Conservation (phyloP, 1,139 yeast species). For the Protomyces gravidus region DNA sequence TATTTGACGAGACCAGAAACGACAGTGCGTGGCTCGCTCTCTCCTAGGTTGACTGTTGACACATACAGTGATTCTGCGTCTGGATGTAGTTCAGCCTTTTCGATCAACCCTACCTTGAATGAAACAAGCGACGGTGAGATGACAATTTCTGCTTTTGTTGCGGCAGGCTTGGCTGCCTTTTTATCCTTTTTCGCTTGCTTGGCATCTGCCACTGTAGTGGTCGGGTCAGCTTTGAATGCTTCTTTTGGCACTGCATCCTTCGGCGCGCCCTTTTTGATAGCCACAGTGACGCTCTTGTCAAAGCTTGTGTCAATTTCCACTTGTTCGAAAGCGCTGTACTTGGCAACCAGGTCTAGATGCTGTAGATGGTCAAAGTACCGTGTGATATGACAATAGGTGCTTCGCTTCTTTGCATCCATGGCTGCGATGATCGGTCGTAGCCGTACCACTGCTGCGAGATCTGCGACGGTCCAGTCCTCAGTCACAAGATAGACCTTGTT, state of each 20-base stretch:
- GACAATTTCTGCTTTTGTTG: slow-evolving; percentile 5
- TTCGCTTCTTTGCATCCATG: slow-evolving; percentile 56
- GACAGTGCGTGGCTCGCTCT: slow-evolving; percentile 91
- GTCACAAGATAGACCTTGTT: slow-evolving; percentile 13
- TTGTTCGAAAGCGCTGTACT: not conserved
- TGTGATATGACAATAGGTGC: slow-evolving; percentile 66
- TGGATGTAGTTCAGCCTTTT: slow-evolving; percentile 95
- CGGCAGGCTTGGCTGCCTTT: slow-evolving; percentile 33
- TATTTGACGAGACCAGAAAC: slow-evolving; percentile 89
- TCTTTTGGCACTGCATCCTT: slow-evolving; percentile 24
- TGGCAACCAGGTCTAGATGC: slow-evolving; percentile 41
- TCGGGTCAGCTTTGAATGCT: slow-evolving; percentile 9
- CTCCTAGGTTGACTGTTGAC: slow-evolving; percentile 95
- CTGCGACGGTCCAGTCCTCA: slow-evolving; percentile 54
- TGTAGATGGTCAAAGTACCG: slow-evolving; percentile 92
- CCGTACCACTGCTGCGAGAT: slow-evolving; percentile 61
- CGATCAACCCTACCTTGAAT: slow-evolving; percentile 92
- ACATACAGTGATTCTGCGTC: slow-evolving; percentile 96
- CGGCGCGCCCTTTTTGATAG: slow-evolving; percentile 20
- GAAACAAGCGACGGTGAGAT: slow-evolving; percentile 63
- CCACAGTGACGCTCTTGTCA: slow-evolving; percentile 19
- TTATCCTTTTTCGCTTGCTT: slow-evolving; percentile 58
- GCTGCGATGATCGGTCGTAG: slow-evolving; percentile 56
- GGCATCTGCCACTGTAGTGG: slow-evolving; percentile 15
- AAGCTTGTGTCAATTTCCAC: slow-evolving; percentile 2